Evolutionary conservation across 805 yeast species (phyloP).

Genomic region (Ogataea salicorniae): DNA sequence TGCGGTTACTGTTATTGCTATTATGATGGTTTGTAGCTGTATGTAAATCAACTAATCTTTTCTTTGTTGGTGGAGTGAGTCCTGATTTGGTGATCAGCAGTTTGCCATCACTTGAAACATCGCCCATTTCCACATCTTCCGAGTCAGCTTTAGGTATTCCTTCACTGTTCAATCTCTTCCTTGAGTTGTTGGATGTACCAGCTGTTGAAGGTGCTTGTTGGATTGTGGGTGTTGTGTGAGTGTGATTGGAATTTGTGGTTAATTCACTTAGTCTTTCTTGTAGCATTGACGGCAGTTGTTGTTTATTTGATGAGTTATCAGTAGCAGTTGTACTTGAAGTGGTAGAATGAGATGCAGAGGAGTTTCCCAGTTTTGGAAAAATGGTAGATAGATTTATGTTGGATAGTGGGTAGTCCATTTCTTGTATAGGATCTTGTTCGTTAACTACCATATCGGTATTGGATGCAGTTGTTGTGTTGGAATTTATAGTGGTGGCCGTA

Average conservation of each 20-base stretch:
- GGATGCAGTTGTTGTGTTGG: too few relatives aligned
- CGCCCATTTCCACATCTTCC: slow-evolving; percentile 18
- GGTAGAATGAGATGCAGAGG: too few relatives aligned
- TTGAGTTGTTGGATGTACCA: slow-evolving; percentile 3
- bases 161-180: slow-evolving; percentile 16
- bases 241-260: neutral
- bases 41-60: slow-evolving; percentile 14
- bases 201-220: neutral
- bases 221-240: neutral
- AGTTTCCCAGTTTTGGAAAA: slow-evolving; percentile 5
- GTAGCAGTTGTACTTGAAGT: too few relatives aligned
- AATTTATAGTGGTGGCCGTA: too few relatives aligned
- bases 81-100: slow-evolving; percentile 9
- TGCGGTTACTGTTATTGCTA: neutral
- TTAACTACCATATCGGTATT: too few relatives aligned
- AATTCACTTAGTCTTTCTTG: slow-evolving; percentile 1
- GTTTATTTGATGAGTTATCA: too few relatives aligned
- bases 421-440: too few relatives aligned
- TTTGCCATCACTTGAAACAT: slow-evolving; percentile 10
- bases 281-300: neutral
- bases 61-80: slow-evolving; percentile 17
- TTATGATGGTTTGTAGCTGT: neutral
- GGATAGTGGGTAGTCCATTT: too few relatives aligned
- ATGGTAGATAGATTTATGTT: slow-evolving; percentile 5
- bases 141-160: slow-evolving; percentile 3